These are phyloP conservation scores for Nothomitra cinnamomea DNA, from an alignment of 2,329 filamentous ascomycete species.

Conservation along the genomic window DNA sequence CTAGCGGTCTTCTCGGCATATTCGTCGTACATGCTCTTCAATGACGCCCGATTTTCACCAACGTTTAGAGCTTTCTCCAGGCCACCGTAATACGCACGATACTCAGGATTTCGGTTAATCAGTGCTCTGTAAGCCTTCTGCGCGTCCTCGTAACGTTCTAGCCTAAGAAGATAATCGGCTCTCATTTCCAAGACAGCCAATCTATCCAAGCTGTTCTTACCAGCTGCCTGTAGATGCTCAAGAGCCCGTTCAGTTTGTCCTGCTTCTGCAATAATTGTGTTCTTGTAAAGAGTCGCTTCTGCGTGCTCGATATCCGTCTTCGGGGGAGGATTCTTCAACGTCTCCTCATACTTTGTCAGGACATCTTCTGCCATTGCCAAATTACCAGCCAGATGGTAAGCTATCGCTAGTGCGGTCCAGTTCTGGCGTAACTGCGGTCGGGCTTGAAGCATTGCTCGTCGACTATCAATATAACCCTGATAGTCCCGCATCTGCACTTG, in stretches of 20 bases:
- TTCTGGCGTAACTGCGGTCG: slow-evolving; percentile 71
- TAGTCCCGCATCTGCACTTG: slow-evolving; percentile 97
- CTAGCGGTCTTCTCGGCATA: slow-evolving; percentile 69
- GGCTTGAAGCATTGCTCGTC: slow-evolving; percentile 72
- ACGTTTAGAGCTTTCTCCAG: slow-evolving; percentile 54
- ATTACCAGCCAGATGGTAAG: slow-evolving; percentile 79
- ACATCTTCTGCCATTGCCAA: slow-evolving; percentile 77
- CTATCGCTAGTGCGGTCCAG: slow-evolving; percentile 94
- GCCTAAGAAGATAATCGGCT: slow-evolving; percentile 65
- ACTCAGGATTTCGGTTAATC: slow-evolving; percentile 75
- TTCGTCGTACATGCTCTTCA: slow-evolving; percentile 62
- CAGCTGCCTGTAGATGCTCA: slow-evolving; percentile 64
- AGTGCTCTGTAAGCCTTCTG: slow-evolving; percentile 64
- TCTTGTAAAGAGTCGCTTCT: slow-evolving; percentile 90
- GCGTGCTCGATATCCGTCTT: slow-evolving; percentile 80
- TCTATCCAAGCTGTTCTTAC: slow-evolving; percentile 66
- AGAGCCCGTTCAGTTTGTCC: slow-evolving; percentile 70
- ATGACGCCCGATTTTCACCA: slow-evolving; percentile 40
- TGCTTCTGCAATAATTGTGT: slow-evolving; percentile 77
- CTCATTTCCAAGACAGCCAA: slow-evolving; percentile 71
- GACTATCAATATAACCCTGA: slow-evolving; percentile 78
- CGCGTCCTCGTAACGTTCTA: slow-evolving; percentile 66
- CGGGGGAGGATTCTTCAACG: slow-evolving; percentile 62
- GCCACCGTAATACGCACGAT: slow-evolving; percentile 68
- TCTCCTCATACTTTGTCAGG: slow-evolving; percentile 82